Evolutionary conservation across 2,329 filamentous ascomycete genomes (phyloP).

Genomic region (Drechslerella dactyloides): DNA sequence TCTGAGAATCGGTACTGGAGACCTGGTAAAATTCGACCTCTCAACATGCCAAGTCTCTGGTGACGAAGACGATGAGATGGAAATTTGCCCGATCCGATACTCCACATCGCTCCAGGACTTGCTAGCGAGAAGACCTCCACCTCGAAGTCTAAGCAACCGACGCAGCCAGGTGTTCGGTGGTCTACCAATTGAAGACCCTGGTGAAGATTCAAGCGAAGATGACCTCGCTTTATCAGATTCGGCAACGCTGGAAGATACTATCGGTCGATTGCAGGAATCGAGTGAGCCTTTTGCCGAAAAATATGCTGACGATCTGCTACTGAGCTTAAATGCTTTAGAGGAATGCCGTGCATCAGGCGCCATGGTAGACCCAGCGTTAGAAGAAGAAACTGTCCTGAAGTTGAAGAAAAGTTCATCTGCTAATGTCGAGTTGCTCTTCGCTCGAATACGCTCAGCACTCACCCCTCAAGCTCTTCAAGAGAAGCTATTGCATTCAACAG

Average conservation of each 20-base stretch:
- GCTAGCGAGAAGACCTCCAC: too few relatives aligned
- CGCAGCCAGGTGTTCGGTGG: too few relatives aligned
- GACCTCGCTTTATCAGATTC: background rate
- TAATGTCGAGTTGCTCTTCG: too few relatives aligned
- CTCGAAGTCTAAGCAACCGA: too few relatives aligned
- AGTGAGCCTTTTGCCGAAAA: background rate
- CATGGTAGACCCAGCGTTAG: too few relatives aligned
- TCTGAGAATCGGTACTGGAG: background rate
- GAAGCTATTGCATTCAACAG: background rate
- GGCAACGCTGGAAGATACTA: background rate
- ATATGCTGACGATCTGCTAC: conserved; percentile 5
- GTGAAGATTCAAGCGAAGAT: background rate
- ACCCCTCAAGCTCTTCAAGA: too few relatives aligned
- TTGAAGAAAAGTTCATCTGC: too few relatives aligned
- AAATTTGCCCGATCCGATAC: background rate
- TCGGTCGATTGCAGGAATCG: background rate
- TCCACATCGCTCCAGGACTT: background rate
- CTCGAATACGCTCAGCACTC: too few relatives aligned
- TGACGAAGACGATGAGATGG: background rate
- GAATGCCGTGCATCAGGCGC: background rate
- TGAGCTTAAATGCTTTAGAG: conserved; percentile 12
- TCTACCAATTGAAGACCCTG: background rate
- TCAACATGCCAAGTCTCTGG: background rate
- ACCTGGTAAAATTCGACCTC: background rate
- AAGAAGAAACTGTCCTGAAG: too few relatives aligned